Conservation (phyloP, 805 yeast species). For the Yamadazyma phyllophila region DNA sequence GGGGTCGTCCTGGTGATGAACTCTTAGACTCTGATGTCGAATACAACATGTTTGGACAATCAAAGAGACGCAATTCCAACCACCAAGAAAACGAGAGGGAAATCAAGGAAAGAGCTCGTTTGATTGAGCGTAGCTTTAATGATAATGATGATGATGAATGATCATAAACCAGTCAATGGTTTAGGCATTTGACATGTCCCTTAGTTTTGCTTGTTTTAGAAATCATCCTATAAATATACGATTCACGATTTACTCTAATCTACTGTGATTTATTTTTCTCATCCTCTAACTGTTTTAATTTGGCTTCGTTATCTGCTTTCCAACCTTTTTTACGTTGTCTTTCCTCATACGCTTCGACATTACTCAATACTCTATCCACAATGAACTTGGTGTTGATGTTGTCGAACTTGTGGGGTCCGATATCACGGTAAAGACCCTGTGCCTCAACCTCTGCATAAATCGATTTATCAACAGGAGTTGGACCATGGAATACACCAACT, state of each 20-base stretch:
- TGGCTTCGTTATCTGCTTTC: constrained; percentile 52
- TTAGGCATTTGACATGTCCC: no score
- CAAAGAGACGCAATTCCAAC: constrained; percentile 40
- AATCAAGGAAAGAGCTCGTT: constrained; percentile 15
- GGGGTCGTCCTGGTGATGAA: constrained; percentile 86
- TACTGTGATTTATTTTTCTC: neutral
- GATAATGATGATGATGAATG: neutral
- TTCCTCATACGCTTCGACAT: constrained; percentile 72
- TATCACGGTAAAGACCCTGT: constrained; percentile 36
- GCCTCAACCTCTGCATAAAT: constrained; percentile 38
- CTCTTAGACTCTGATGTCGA: constrained; percentile 55
- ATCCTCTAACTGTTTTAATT: constrained; percentile 23
- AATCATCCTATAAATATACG: neutral
- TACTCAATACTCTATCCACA: constrained; percentile 67
- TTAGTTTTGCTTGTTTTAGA: neutral
- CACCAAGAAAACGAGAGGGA: constrained; percentile 33
- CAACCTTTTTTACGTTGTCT: constrained; percentile 87
- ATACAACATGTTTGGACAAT: constrained; percentile 18
- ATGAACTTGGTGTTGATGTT: constrained; percentile 69
- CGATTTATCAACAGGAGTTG: constrained; percentile 37
- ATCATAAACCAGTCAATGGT: no score
- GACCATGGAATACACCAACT: constrained; percentile 54
- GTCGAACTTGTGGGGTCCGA: constrained; percentile 57
- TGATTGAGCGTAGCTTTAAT: constrained; percentile 4
- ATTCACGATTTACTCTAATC: neutral